A percentile compares a stretch with the other conserved stretches of the same genome.
Conservation (phyloP, 495 filamentous ascomycete genomes). For the Aspergillus taichungensis region DNA sequence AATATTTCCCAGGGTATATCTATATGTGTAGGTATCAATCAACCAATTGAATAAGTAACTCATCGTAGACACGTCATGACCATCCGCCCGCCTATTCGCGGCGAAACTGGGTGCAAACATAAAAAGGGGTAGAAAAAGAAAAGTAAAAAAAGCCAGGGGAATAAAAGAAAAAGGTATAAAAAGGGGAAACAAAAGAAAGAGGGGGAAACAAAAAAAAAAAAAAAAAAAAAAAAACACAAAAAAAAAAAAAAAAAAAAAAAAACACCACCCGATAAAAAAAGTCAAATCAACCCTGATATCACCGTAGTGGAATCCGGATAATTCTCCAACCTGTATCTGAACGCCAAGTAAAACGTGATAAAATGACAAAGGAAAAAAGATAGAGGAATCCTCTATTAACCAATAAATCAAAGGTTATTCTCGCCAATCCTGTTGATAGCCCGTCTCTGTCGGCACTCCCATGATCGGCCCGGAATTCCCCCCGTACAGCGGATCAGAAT, state of each 20-base stretch:
- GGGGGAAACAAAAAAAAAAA: slow-evolving; percentile 1
- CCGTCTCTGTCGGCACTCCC: slow-evolving; percentile 17
- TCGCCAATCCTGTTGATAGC: slow-evolving; percentile 26
- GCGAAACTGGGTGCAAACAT: slow-evolving; percentile 3
- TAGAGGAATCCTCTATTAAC: slow-evolving; percentile 2
- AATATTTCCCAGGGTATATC: too few relatives aligned
- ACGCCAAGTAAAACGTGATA: background rate
- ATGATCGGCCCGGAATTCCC: too few relatives aligned
- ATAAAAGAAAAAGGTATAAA: slow-evolving; percentile 5
- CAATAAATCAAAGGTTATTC: slow-evolving; percentile 7
- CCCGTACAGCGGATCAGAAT: slow-evolving; percentile 1
- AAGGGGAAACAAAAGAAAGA: slow-evolving; percentile 5
- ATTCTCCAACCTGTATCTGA: background rate
- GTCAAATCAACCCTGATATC: too few relatives aligned
- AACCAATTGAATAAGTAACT: slow-evolving; percentile 2
- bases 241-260: slow-evolving; percentile 3
- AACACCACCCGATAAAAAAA: background rate
- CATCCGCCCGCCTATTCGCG: slow-evolving; percentile 2
- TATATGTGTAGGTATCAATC: too few relatives aligned
- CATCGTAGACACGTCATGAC: slow-evolving; percentile 16
- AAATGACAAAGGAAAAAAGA: background rate
- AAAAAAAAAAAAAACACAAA: slow-evolving; percentile 1
- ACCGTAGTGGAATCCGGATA: too few relatives aligned
- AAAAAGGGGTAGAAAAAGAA: slow-evolving; percentile 1
- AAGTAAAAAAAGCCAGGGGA: slow-evolving; percentile 4